These are phyloP conservation scores for Candida oleophila DNA, from an alignment of 805 yeast genomes.

Conservation along the genomic window DNA sequence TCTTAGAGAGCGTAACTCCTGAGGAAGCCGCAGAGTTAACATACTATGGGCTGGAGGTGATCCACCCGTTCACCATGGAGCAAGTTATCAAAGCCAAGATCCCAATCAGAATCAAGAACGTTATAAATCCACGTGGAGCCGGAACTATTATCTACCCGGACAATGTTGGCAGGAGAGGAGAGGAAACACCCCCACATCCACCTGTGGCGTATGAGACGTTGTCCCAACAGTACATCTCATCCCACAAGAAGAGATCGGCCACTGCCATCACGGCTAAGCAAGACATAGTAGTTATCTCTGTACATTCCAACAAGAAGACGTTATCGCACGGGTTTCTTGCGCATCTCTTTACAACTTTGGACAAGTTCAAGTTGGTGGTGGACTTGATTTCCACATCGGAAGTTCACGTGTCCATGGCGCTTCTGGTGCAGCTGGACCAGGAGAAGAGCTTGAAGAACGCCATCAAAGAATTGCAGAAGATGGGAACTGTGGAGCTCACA, in stretches of 20 bases:
- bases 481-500: slow-evolving; percentile 89
- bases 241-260: slow-evolving; percentile 61
- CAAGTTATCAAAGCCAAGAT: slow-evolving; percentile 95
- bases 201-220: slow-evolving; percentile 68
- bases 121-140: slow-evolving; percentile 85
- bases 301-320: slow-evolving; percentile 91
- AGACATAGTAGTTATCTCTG: slow-evolving; percentile 86
- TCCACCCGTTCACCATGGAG: slow-evolving; percentile 99
- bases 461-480: slow-evolving; percentile 68
- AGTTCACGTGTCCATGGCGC: slow-evolving; percentile 97
- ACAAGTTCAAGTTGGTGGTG: slow-evolving; percentile 80
- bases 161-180: slow-evolving; percentile 80
- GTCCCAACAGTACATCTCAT: slow-evolving; percentile 32
- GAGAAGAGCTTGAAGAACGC: slow-evolving; percentile 67
- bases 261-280: slow-evolving; percentile 97
- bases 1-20: slow-evolving; percentile 87
- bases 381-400: slow-evolving; percentile 96
- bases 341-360: slow-evolving; percentile 81
- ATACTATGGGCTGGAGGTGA: slow-evolving; percentile 96
- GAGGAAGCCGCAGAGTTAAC: slow-evolving; percentile 99
- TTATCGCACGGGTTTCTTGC: slow-evolving; percentile 95
- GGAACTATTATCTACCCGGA: slow-evolving; percentile 96
- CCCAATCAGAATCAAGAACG: slow-evolving; percentile 96
- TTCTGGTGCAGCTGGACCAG: slow-evolving; percentile 71
- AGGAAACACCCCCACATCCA: slow-evolving; percentile 91